Evolutionary conservation across 805 yeast genomes (phyloP).

Genomic region (Torulaspora quercuum): DNA sequence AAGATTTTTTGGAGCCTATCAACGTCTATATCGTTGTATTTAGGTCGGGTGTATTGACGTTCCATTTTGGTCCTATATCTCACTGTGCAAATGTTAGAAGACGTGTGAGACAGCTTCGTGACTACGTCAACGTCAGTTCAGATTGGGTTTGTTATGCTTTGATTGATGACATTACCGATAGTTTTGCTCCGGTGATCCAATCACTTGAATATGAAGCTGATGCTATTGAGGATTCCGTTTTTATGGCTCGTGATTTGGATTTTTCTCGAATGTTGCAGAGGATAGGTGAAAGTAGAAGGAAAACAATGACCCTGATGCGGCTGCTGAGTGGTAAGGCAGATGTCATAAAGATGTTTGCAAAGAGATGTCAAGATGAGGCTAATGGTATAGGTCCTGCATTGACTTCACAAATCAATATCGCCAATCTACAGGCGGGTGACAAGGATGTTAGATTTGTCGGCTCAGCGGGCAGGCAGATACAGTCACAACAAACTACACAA

Average conservation of each 20-base stretch:
- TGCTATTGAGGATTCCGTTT: constrained; percentile 76
- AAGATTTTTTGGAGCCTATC: constrained; percentile 78
- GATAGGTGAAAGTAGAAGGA: constrained; percentile 85
- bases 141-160: constrained; percentile 83
- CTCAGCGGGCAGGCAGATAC: constrained; percentile 12
- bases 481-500: constrained; percentile 39
- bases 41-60: constrained; percentile 62
- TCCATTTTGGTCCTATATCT: constrained; percentile 64
- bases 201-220: constrained; percentile 78
- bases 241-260: constrained; percentile 70
- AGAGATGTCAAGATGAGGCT: constrained; percentile 77
- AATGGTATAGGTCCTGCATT: constrained; percentile 43
- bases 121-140: constrained; percentile 71
- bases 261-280: constrained; percentile 71
- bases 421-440: constrained; percentile 32
- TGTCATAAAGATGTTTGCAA: constrained; percentile 93
- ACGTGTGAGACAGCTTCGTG: constrained; percentile 75
- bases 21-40: constrained; percentile 72
- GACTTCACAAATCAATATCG: constrained; percentile 40
- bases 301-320: constrained; percentile 90
- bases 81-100: constrained; percentile 77
- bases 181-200: constrained; percentile 77
- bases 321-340: constrained; percentile 91
- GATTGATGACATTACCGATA: constrained; percentile 81
- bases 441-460: constrained; percentile 7